Conservation (phyloP, 805 yeast genomes). For the Yamadazyma phyllophila region DNA sequence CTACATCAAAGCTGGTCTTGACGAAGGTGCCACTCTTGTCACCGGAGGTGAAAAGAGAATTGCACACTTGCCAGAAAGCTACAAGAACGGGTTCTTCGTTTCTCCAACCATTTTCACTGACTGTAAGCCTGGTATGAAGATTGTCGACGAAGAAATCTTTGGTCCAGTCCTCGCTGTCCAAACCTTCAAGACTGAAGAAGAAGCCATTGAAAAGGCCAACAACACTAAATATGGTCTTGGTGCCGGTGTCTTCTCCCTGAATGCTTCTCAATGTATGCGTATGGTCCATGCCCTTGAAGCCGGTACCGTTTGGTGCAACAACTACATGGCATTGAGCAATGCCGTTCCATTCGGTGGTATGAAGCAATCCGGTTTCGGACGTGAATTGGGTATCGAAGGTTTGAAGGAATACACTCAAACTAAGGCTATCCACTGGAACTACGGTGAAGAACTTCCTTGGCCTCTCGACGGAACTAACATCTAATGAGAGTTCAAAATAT, state of each 20-base stretch:
- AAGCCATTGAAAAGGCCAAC: slow-evolving; percentile 68
- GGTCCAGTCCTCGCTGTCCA: slow-evolving; percentile 83
- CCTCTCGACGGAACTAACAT: slow-evolving; percentile 14
- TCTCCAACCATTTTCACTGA: slow-evolving; percentile 50
- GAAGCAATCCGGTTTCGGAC: slow-evolving; percentile 41
- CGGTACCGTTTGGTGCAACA: slow-evolving; percentile 70
- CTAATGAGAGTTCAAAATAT: background rate
- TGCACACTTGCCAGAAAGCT: slow-evolving; percentile 8
- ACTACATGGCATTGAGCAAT: slow-evolving; percentile 62
- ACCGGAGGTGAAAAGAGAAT: slow-evolving; percentile 40
- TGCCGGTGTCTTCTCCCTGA: slow-evolving; percentile 59
- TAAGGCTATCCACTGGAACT: slow-evolving; percentile 23
- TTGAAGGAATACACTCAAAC: slow-evolving; percentile 34
- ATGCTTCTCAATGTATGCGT: slow-evolving; percentile 47
- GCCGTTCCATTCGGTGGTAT: slow-evolving; percentile 48
- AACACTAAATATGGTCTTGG: slow-evolving; percentile 68
- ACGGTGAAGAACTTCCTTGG: slow-evolving; percentile 14
- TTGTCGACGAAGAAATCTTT: slow-evolving; percentile 78
- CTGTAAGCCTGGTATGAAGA: slow-evolving; percentile 60
- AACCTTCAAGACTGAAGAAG: slow-evolving; percentile 63
- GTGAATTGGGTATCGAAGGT: slow-evolving; percentile 40
- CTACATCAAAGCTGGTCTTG: slow-evolving; percentile 48
- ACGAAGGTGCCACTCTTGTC: slow-evolving; percentile 52
- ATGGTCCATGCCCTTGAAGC: slow-evolving; percentile 42
- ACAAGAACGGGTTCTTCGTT: slow-evolving; percentile 30